phyloP scores from a whole-genome alignment of 2,329 filamentous ascomycete species.

The Verticillium zaregamsianum region DNA sequence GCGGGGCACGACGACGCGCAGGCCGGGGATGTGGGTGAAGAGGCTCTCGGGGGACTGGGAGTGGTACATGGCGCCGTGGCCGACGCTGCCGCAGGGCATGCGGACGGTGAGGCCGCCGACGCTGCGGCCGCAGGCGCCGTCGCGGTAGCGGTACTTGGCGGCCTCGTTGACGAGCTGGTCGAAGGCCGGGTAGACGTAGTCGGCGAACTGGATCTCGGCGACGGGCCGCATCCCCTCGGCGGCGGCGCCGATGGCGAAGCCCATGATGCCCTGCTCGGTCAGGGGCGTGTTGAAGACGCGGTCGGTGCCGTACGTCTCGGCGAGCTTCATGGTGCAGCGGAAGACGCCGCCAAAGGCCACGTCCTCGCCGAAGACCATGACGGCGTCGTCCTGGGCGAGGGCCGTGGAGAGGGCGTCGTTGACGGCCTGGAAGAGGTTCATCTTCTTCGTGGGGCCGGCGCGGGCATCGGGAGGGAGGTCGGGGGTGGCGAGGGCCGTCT shows the following conservation, averaged over 20 bases:
- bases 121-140: conserved; percentile 52
- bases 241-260: conserved; percentile 86
- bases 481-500: conserved; percentile 63
- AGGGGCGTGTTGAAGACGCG: conserved; percentile 96
- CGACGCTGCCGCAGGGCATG: conserved; percentile 88
- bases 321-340: conserved; percentile 85
- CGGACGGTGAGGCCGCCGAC: conserved; percentile 79
- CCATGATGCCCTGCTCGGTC: conserved; percentile 89
- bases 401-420: conserved; percentile 85
- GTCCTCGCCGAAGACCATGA: conserved; percentile 92
- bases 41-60: conserved; percentile 85
- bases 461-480: conserved; percentile 66
- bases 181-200: conserved; percentile 90
- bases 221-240: conserved; percentile 90
- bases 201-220: conserved; percentile 93
- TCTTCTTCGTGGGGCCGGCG: conserved; percentile 71
- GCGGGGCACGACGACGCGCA: conserved; percentile 80
- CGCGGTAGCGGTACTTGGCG: conserved; percentile 80
- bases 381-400: conserved; percentile 76
- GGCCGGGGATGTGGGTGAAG: conserved; percentile 82
- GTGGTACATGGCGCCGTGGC: conserved; percentile 84
- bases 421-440: conserved; percentile 92
- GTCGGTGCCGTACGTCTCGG: conserved; percentile 80
- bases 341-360: conserved; percentile 97
- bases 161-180: conserved; percentile 94